Conservation (phyloP, 2,329 filamentous ascomycete species). For the Beauveria sp. region DNA sequence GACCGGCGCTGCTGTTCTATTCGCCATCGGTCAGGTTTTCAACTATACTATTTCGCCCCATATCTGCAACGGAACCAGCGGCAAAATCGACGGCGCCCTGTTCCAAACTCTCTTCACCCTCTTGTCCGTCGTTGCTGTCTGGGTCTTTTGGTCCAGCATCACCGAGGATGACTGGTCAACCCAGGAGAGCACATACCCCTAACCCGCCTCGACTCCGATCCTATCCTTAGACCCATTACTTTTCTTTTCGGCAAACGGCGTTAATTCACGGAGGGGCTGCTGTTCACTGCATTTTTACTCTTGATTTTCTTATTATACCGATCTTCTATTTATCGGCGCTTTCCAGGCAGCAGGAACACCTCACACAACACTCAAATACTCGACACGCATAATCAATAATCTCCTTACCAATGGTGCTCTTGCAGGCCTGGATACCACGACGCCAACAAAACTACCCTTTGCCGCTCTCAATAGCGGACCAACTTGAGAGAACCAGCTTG, state of each 20-base stretch:
- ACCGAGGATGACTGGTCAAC: constrained; percentile 97
- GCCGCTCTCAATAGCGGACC: neutral
- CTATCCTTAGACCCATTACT: constrained; percentile 10
- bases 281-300: constrained; percentile 14
- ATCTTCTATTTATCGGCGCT: constrained; percentile 9
- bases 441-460: neutral
- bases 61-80: constrained; percentile 74
- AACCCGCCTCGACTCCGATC: constrained; percentile 8
- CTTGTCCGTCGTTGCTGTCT: constrained; percentile 71
- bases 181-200: constrained; percentile 35
- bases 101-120: constrained; percentile 93
- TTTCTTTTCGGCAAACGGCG: constrained; percentile 15
- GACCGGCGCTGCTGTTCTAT: constrained; percentile 63
- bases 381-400: neutral
- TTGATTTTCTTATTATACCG: constrained; percentile 12
- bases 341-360: neutral
- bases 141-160: constrained; percentile 98
- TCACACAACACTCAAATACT: neutral
- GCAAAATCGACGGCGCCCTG: constrained; percentile 85
- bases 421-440: neutral
- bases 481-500: constrained; percentile 3
- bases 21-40: constrained; percentile 90
- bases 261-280: constrained; percentile 15
- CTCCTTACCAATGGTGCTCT: neutral
- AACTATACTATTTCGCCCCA: constrained; percentile 89